phyloP scores from a whole-genome alignment of 176 grass and related monocot genomes.

The Cenchrus purpureus region DNA sequence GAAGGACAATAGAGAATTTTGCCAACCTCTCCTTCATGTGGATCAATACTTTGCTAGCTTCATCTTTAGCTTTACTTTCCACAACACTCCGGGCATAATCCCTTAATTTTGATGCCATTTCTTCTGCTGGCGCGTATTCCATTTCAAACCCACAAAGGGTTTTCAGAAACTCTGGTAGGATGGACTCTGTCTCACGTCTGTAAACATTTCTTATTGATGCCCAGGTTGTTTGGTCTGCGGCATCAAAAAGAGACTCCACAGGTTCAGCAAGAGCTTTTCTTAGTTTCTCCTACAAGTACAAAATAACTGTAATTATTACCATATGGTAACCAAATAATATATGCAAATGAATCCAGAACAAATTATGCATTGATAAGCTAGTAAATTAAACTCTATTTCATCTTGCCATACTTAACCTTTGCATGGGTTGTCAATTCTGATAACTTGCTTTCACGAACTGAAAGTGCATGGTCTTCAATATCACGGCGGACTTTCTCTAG shows the following conservation, averaged over 20 bases:
- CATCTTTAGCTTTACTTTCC: slow-evolving; percentile 92
- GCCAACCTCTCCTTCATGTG: slow-evolving; percentile 96
- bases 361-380: slow-evolving; percentile 1
- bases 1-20: slow-evolving; percentile 22
- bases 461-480: slow-evolving; percentile 74
- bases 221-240: slow-evolving; percentile 76
- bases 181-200: slow-evolving; percentile 59
- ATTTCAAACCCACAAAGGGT: slow-evolving; percentile 87
- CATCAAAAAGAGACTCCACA: slow-evolving; percentile 87
- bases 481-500: slow-evolving; percentile 75
- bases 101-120: slow-evolving; percentile 66
- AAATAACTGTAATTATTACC: slow-evolving; percentile 16
- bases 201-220: slow-evolving; percentile 76
- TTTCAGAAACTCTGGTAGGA: slow-evolving; percentile 61
- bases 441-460: slow-evolving; percentile 60
- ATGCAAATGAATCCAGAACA: slow-evolving; percentile 20
- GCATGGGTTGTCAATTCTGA: slow-evolving; percentile 62
- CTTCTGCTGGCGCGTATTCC: slow-evolving; percentile 49
- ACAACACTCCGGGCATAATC: slow-evolving; percentile 72
- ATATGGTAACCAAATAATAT: slow-evolving; percentile 2
- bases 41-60: slow-evolving; percentile 87
- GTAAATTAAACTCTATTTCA: slow-evolving; percentile 28
- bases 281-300: slow-evolving; percentile 59
- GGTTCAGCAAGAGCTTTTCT: slow-evolving; percentile 86
- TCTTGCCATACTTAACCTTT: slow-evolving; percentile 63